Conservation (phyloP, 108 stramenopile species). For the Skeletonema tropicum region DNA sequence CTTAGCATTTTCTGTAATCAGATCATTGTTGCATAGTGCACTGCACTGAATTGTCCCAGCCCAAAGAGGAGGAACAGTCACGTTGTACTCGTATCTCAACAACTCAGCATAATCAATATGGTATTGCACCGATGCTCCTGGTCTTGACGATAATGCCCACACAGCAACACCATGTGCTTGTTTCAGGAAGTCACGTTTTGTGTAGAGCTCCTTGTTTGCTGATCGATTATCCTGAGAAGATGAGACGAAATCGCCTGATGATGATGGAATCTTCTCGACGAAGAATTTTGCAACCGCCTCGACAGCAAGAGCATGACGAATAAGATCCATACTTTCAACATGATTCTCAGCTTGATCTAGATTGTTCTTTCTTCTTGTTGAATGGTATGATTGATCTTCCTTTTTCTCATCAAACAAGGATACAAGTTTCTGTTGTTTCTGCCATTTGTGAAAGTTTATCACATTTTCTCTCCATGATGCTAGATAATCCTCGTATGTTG, state of each 20-base stretch:
- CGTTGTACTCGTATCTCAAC: conserved; percentile 73
- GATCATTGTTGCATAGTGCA: conserved; percentile 28
- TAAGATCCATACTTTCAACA: conserved; percentile 16
- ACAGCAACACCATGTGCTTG: conserved; percentile 72
- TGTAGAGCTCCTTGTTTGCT: conserved; percentile 13
- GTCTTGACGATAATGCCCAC: conserved; percentile 68
- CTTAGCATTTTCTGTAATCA: background rate
- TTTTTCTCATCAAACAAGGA: conserved; percentile 6
- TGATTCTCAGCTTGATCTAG: background rate
- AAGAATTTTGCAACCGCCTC: conserved; percentile 50
- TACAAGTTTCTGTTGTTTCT: background rate
- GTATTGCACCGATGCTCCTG: conserved; percentile 67
- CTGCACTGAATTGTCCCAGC: conserved; percentile 86
- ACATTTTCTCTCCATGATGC: conserved; percentile 18
- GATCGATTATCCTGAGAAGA: conserved; percentile 2
- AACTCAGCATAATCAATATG: conserved; percentile 90
- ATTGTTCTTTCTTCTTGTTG: too few species aligned
- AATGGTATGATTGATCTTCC: background rate
- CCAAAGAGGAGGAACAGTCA: conserved; percentile 76
- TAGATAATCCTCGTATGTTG: conserved; percentile 13
- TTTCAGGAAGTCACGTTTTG: background rate
- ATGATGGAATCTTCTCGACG: conserved; percentile 22
- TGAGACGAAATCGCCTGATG: conserved; percentile 7
- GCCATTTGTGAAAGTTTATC: conserved; percentile 11
- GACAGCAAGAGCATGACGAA: conserved; percentile 47